A percentile compares a stretch with the other conserved stretches of the same genome.
These are phyloP conservation scores for Biscogniauxia marginata DNA, from an alignment of 2,329 filamentous ascomycete genomes.

Conservation along the genomic window DNA sequence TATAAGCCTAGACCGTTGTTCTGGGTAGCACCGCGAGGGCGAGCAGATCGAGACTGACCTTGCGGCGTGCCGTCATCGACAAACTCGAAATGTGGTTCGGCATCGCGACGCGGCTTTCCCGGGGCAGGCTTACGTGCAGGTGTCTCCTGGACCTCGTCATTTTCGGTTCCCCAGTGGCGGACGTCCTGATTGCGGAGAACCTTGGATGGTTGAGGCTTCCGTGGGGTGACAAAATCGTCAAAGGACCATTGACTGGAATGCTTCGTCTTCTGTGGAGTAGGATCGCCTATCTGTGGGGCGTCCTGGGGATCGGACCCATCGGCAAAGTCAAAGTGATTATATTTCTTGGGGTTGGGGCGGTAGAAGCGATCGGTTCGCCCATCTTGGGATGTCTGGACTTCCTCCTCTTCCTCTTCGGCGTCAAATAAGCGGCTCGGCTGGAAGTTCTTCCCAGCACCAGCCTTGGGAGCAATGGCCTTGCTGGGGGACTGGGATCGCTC, in stretches of 20 bases:
- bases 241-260: slow-evolving; percentile 82
- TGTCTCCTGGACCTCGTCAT: slow-evolving; percentile 57
- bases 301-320: slow-evolving; percentile 59
- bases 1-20: slow-evolving; percentile 74
- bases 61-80: slow-evolving; percentile 68
- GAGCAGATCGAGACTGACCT: slow-evolving; percentile 46
- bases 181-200: slow-evolving; percentile 63
- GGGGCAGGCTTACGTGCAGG: slow-evolving; percentile 58
- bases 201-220: slow-evolving; percentile 65
- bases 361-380: slow-evolving; percentile 44
- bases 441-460: slow-evolving; percentile 60
- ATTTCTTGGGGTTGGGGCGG: slow-evolving; percentile 75
- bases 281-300: slow-evolving; percentile 40
- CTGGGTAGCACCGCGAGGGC: slow-evolving; percentile 54
- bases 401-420: slow-evolving; percentile 48
- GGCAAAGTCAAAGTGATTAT: slow-evolving; percentile 80
- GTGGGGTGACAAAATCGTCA: slow-evolving; percentile 80
- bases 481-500: slow-evolving; percentile 40
- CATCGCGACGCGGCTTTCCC: slow-evolving; percentile 72
- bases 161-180: slow-evolving; percentile 77
- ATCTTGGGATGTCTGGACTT: slow-evolving; percentile 43
- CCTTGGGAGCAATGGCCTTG: slow-evolving; percentile 42
- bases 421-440: slow-evolving; percentile 64
- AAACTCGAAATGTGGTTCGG: slow-evolving; percentile 81
- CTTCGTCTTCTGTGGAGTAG: slow-evolving; percentile 54